A percentile compares a stretch with the other conserved stretches of the same genome.
Evolutionary conservation across 2,329 filamentous ascomycete genomes (phyloP).

Genomic region (Coleophoma crateriformis): DNA sequence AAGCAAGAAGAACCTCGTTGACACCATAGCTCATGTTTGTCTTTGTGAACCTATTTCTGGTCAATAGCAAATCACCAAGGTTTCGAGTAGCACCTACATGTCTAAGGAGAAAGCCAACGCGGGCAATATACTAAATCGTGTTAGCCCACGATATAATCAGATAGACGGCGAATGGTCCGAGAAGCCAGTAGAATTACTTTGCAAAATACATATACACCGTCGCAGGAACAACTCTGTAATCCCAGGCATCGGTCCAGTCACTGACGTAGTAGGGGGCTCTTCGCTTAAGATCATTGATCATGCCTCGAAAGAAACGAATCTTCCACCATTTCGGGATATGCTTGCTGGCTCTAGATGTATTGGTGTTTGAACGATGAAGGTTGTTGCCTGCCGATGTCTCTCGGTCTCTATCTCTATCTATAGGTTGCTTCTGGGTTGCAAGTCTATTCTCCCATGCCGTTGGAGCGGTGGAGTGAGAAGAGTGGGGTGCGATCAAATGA

Average conservation of each 20-base stretch:
- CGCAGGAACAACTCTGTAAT: slow-evolving; percentile 81
- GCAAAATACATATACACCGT: slow-evolving; percentile 95
- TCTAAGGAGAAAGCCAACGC: slow-evolving; percentile 86
- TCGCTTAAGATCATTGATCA: slow-evolving; percentile 71
- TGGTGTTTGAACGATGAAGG: slow-evolving; percentile 6
- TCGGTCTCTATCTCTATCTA: neutral
- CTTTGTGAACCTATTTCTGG: slow-evolving; percentile 58
- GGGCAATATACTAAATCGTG: slow-evolving; percentile 63
- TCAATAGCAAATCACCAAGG: neutral
- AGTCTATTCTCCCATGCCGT: neutral
- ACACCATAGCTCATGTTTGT: slow-evolving; percentile 81
- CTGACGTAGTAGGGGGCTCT: slow-evolving; percentile 72
- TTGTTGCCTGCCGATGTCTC: slow-evolving; percentile 1
- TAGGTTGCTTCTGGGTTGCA: slow-evolving; percentile 10
- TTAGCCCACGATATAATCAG: slow-evolving; percentile 8
- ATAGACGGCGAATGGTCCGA: neutral
- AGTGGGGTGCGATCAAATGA: slow-evolving; percentile 2
- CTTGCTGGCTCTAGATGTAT: slow-evolving; percentile 11
- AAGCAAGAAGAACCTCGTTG: slow-evolving; percentile 84
- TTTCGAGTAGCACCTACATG: slow-evolving; percentile 45
- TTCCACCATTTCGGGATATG: slow-evolving; percentile 58
- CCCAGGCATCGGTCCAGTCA: slow-evolving; percentile 84
- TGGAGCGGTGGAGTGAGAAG: slow-evolving; percentile 6
- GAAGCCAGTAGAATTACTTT: slow-evolving; percentile 51
- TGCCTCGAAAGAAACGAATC: slow-evolving; percentile 69